Evolutionary conservation across 2,329 filamentous ascomycete genomes (phyloP).

Genomic region (Orbilia ellipsospora): DNA sequence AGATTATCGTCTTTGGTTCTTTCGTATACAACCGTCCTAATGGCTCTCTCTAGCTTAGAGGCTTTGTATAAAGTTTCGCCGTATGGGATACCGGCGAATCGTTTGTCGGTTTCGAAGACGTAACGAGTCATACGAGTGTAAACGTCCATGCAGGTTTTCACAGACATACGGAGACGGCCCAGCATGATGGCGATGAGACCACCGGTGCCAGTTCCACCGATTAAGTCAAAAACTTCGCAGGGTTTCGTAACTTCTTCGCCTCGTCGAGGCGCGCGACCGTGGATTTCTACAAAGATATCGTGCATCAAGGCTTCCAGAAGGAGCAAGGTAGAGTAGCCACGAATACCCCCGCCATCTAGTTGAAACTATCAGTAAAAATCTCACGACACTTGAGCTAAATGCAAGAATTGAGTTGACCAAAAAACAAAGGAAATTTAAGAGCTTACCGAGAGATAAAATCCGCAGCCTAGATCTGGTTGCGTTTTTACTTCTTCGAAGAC

Average conservation of each 20-base stretch:
- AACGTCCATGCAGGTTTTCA: constrained; percentile 97
- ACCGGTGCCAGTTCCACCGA: constrained; percentile 93
- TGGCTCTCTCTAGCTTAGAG: constrained; percentile 92
- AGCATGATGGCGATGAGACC: constrained; percentile 98
- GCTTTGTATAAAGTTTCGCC: constrained; percentile 92
- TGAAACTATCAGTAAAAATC: neutral
- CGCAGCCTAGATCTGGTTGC: constrained; percentile 33
- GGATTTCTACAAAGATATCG: constrained; percentile 87
- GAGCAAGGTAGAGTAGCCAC: constrained; percentile 98
- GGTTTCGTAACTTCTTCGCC: constrained; percentile 89
- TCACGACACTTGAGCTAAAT: neutral
- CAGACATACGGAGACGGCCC: constrained; percentile 85
- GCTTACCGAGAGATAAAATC: constrained; percentile 43
- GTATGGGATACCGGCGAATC: constrained; percentile 93
- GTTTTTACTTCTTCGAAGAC: constrained; percentile 40
- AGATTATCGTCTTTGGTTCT: constrained; percentile 52
- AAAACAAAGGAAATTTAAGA: neutral
- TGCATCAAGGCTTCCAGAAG: constrained; percentile 99
- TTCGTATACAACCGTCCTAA: constrained; percentile 85
- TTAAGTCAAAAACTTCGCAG: constrained; percentile 98
- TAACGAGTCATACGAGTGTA: constrained; percentile 93
- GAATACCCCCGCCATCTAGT: constrained; percentile 88
- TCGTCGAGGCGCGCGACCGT: constrained; percentile 83
- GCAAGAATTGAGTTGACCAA: neutral
- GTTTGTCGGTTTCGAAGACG: constrained; percentile 99